phyloP scores from a whole-genome alignment of 257 asterid species.

The Nicotiana knightiana region DNA sequence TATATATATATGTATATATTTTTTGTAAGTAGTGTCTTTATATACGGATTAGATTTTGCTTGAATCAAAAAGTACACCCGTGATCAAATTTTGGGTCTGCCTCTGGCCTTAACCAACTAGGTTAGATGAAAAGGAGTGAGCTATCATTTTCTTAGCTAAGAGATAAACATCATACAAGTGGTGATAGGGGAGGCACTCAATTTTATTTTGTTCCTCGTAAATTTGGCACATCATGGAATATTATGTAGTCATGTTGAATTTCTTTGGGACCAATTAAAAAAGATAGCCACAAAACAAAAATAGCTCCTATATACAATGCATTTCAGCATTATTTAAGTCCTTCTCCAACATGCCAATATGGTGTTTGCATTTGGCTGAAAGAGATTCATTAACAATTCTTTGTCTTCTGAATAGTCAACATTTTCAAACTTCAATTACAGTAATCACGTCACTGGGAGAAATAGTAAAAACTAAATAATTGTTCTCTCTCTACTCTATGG shows the following conservation, averaged over 20 bases:
- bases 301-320: neutral
- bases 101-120: too few relatives aligned
- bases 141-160: neutral
- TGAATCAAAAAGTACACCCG: too few relatives aligned
- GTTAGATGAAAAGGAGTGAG: too few relatives aligned
- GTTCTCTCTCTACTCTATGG: neutral
- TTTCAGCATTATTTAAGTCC: neutral
- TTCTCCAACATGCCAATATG: neutral
- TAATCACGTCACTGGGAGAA: neutral
- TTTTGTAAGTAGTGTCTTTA: too few relatives aligned
- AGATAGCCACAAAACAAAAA: neutral
- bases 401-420: neutral
- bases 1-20: too few relatives aligned
- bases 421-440: neutral
- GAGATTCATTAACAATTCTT: neutral
- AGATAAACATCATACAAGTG: conserved; percentile 1
- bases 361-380: neutral
- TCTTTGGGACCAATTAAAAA: neutral
- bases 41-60: too few relatives aligned
- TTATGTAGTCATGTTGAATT: neutral
- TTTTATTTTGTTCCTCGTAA: neutral
- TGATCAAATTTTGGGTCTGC: too few relatives aligned
- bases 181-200: neutral
- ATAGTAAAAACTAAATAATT: neutral
- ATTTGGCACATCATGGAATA: neutral